Percentiles rank a stretch among this genome's conserved stretches.
These are phyloP conservation scores for Agapanthus africanus DNA, from an alignment of 106 monocot species.

Conservation along the genomic window DNA sequence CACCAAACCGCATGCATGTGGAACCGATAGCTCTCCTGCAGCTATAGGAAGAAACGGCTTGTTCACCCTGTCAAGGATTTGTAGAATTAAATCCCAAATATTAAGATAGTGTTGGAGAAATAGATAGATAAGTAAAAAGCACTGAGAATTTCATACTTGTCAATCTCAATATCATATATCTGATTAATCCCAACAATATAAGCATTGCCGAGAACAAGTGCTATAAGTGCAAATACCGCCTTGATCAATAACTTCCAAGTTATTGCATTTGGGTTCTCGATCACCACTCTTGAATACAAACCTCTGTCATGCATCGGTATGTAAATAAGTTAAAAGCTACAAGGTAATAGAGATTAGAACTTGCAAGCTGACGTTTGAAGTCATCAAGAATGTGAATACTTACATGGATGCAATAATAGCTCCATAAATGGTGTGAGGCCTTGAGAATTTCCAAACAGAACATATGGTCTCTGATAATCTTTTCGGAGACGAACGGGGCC, in stretches of 20 bases:
- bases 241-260: slow-evolving; percentile 85
- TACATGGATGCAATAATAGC: slow-evolving; percentile 86
- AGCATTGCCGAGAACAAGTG: slow-evolving; percentile 90
- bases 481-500: slow-evolving; percentile 29
- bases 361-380: too few species aligned
- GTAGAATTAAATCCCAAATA: too few species aligned
- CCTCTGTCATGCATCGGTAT: slow-evolving; percentile 48
- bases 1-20: slow-evolving; percentile 86
- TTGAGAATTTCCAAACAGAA: slow-evolving; percentile 89
- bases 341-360: neutral
- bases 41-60: slow-evolving; percentile 99
- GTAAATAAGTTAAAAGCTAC: too few species aligned
- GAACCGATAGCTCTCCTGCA: slow-evolving; percentile 93
- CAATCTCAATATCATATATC: slow-evolving; percentile 95
- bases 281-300: slow-evolving; percentile 80
- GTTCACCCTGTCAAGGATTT: slow-evolving; percentile 78
- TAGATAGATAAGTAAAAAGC: too few species aligned
- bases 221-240: slow-evolving; percentile 73
- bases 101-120: too few species aligned
- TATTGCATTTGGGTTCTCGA: slow-evolving; percentile 77
- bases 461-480: slow-evolving; percentile 46
- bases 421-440: slow-evolving; percentile 94
- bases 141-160: slow-evolving; percentile 56
- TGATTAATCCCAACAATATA: slow-evolving; percentile 98
- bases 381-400: slow-evolving; percentile 10